Base-by-base conservation (phyloP, 768 basidiomycete species). In the Rhizopogon sp. region DNA sequence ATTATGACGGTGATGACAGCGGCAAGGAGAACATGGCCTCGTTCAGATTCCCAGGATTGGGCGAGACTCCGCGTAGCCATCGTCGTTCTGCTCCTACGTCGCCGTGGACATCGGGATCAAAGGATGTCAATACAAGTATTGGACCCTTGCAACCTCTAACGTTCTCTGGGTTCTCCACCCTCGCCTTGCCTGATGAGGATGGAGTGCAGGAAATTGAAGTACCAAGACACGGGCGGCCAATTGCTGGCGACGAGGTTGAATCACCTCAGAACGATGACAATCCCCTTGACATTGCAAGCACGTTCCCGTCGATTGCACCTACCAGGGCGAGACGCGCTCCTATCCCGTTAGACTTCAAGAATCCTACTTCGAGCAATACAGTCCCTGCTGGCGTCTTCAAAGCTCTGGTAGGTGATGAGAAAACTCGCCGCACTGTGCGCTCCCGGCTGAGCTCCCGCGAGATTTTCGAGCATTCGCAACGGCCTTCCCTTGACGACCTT, bases 351-450 rank as follows among this genome's bases (percentile, higher is more conserved):
- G 89, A 92, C 67, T 93, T 91, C 74, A 83, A 76, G 63, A 82
- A 82, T 55, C 77, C 83, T 16, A 68, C 77, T 11, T 79, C 79
- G 14, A 82, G 75, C 35, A 90, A 89, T 62, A 93, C 88, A 6
- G 85, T 92, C 8, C 91, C 91, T 17, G 91, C 91, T 35, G 89
- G 89, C 2, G 64, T 93, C 54, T 93, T 93, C 79, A 92, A 92
- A 72, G 87, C 88, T 10, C 75, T 90, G 49, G 83, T 79, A 28
- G 64, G 64, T 17, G 88, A 91, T 43, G 88, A 88, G 58, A 78
- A 85, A 43, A 84, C 85, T 2, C 80, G 88, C 54, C 76, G 82
- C 43, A 76, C 75, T 43, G 87, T 89, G n/a, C 85, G 88, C 45
- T 91, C 90, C 20, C 78, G 89, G 39, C 77, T 91, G 55, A 76